phyloP scores from a whole-genome alignment of 2,329 filamentous ascomycete genomes.

The Trematosphaeria pertusa region DNA sequence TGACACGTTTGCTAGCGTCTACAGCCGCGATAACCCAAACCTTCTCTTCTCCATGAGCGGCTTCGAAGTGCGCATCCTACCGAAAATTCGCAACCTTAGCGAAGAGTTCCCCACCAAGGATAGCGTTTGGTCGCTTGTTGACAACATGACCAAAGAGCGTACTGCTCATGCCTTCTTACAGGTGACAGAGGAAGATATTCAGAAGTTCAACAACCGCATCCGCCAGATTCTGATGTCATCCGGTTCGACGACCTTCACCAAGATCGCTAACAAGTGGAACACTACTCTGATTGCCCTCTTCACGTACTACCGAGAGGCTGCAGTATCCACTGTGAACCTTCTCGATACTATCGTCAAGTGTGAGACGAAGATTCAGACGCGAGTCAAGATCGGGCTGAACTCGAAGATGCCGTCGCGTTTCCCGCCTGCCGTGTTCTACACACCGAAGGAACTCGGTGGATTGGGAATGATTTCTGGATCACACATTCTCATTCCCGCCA shows the following conservation, averaged over 20 bases:
- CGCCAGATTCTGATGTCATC: conserved; percentile 99
- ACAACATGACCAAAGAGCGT: conserved; percentile 95
- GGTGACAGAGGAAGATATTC: conserved; percentile 96
- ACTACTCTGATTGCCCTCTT: conserved; percentile 96
- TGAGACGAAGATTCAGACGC: conserved; percentile 98
- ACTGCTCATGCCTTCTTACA: conserved; percentile 97
- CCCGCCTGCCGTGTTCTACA: conserved; percentile 98
- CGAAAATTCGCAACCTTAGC: conserved; percentile 92
- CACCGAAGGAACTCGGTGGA: conserved; percentile 95
- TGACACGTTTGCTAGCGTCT: conserved; percentile 96
- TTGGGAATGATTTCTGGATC: conserved; percentile 99
- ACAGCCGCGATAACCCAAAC: conserved; percentile 97
- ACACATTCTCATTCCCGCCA: conserved; percentile 95
- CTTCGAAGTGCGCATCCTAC: conserved; percentile 94
- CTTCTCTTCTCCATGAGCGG: conserved; percentile 97
- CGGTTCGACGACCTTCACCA: conserved; percentile 98
- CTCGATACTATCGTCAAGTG: conserved; percentile 99
- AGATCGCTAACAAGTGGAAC: conserved; percentile 99
- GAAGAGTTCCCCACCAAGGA: conserved; percentile 98
- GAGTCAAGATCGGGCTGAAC: conserved; percentile 98
- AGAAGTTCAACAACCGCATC: conserved; percentile 99
- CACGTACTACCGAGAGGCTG: conserved; percentile 97
- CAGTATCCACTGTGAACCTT: conserved; percentile 91
- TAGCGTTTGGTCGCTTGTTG: conserved; percentile 96
- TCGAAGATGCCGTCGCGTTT: conserved; percentile 99